Percentiles rank a stretch among this genome's conserved stretches.
phyloP scores from a whole-genome alignment of 257 asterid species.

The Nicotiana otophora region DNA sequence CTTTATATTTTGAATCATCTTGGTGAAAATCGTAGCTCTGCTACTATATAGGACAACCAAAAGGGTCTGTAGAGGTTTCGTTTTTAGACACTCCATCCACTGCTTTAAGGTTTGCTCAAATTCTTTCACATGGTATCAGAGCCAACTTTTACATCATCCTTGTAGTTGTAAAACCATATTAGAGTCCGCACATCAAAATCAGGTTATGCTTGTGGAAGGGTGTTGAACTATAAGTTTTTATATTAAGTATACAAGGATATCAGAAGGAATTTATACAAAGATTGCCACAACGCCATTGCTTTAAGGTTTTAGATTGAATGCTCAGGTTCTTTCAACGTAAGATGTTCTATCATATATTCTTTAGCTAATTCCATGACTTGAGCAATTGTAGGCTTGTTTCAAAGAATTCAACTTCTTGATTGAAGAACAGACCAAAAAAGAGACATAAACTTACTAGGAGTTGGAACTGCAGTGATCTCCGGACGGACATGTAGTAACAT shows the following conservation, averaged over 20 bases:
- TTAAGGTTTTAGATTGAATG: background rate
- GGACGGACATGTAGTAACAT: constrained; percentile 67
- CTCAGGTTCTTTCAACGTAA: background rate
- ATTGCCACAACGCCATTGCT: background rate
- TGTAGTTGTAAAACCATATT: background rate
- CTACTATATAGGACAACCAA: background rate
- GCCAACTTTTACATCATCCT: background rate
- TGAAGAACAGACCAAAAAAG: background rate
- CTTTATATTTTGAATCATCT: no score
- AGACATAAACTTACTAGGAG: constrained; percentile 59
- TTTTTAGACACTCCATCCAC: background rate
- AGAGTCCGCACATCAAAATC: background rate
- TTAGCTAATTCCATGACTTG: background rate
- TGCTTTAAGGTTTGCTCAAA: background rate
- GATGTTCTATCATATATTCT: background rate
- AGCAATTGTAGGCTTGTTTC: background rate
- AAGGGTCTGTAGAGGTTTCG: background rate
- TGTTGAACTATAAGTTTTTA: background rate
- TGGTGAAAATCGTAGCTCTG: no score
- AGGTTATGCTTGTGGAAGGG: background rate
- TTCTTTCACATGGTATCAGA: background rate
- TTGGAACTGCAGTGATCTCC: constrained; percentile 49
- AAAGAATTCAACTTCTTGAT: background rate
- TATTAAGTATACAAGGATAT: background rate
- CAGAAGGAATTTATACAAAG: background rate